A percentile compares a stretch with the other conserved stretches of the same genome.
Conservation (phyloP, 2,329 filamentous ascomycete species). For the Curvularia sp. region DNA sequence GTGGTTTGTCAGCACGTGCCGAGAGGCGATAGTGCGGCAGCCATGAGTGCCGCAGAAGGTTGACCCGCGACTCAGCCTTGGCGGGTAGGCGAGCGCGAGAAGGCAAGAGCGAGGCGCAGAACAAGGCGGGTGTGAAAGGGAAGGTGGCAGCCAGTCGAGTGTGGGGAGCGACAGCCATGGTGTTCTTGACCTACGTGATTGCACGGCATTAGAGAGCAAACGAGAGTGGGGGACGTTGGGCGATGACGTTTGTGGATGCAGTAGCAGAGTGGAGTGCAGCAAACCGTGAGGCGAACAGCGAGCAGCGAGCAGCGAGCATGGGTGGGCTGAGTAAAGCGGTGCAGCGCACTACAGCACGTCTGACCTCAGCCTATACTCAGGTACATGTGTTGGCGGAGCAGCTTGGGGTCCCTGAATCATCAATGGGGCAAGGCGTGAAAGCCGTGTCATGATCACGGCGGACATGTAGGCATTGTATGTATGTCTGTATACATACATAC, state of each 20-base stretch:
- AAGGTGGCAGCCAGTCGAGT: neutral
- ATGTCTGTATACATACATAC: neutral
- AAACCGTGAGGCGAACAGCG: conserved; percentile 5
- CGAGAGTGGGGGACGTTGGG: conserved; percentile 2
- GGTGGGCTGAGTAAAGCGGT: conserved; percentile 10
- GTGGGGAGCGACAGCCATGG: neutral
- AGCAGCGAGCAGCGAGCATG: neutral
- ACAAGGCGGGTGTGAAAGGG: neutral
- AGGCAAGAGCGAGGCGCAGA: conserved; percentile 6
- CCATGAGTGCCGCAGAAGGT: neutral
- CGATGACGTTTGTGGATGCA: conserved; percentile 12
- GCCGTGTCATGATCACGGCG: neutral
- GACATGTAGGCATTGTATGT: neutral
- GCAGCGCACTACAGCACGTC: conserved; percentile 11
- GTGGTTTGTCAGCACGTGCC: conserved; percentile 1
- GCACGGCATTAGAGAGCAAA: neutral
- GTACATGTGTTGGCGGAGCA: neutral
- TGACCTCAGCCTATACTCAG: conserved; percentile 10
- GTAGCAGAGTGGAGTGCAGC: conserved; percentile 6
- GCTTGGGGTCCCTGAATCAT: neutral
- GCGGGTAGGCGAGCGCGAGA: conserved; percentile 11
- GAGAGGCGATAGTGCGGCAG: conserved; percentile 5
- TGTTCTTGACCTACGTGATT: neutral
- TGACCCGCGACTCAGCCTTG: conserved; percentile 8
- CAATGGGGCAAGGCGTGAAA: neutral